A percentile compares a stretch with the other conserved stretches of the same genome.
phyloP scores from a whole-genome alignment of 306 rosid species.

The Phaseolus lunatus region DNA sequence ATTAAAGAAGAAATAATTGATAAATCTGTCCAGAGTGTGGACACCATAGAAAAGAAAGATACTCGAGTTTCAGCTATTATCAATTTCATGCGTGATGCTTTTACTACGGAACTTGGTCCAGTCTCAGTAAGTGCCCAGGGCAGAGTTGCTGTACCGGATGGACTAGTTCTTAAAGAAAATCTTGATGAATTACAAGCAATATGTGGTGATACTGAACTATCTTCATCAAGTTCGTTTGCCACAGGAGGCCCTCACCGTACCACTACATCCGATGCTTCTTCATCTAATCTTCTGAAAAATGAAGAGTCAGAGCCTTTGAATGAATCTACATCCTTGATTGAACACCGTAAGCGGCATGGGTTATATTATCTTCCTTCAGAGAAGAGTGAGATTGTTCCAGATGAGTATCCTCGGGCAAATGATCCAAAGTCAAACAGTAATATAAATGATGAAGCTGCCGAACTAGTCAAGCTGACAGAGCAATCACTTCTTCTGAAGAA shows the following conservation, averaged over 20 bases:
- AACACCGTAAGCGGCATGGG: constrained; percentile 92
- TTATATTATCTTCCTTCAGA: constrained; percentile 87
- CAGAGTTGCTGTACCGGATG: constrained; percentile 85
- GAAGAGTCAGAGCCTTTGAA: constrained; percentile 63
- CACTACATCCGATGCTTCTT: constrained; percentile 49
- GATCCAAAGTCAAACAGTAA: constrained; percentile 57
- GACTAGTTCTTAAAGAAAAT: constrained; percentile 71
- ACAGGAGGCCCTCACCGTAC: constrained; percentile 54
- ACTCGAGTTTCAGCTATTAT: constrained; percentile 54
- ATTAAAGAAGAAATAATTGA: constrained; percentile 57
- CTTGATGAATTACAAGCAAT: constrained; percentile 71
- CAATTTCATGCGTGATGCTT: constrained; percentile 59
- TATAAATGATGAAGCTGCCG: constrained; percentile 58
- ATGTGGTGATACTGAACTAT: constrained; percentile 70
- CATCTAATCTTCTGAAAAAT: constrained; percentile 47
- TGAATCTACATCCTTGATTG: constrained; percentile 81
- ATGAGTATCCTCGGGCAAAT: constrained; percentile 85
- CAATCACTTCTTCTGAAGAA: constrained; percentile 73
- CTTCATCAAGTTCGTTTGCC: constrained; percentile 54
- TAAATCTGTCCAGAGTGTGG: constrained; percentile 48
- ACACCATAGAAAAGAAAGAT: constrained; percentile 49
- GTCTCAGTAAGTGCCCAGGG: constrained; percentile 78
- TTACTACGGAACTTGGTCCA: constrained; percentile 77
- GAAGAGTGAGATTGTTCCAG: constrained; percentile 58
- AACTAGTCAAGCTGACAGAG: constrained; percentile 80